Conservation (phyloP, 306 rosid species). For the Cyclanthera cordifolia region DNA sequence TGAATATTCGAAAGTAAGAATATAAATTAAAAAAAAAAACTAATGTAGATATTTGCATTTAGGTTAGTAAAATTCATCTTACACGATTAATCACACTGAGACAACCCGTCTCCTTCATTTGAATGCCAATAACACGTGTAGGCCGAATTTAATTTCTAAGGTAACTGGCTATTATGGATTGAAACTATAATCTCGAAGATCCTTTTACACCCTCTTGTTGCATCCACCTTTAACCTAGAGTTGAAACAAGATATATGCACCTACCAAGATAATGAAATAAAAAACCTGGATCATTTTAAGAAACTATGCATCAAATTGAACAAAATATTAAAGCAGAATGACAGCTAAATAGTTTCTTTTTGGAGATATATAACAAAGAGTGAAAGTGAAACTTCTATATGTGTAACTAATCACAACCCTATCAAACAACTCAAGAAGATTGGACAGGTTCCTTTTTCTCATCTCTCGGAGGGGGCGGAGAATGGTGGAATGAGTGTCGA, state of each 20-base stretch:
- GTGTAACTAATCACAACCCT: neutral
- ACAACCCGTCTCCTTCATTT: too few relatives aligned
- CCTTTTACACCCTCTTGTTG: too few relatives aligned
- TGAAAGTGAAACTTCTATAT: neutral
- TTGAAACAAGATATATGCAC: neutral
- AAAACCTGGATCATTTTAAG: neutral
- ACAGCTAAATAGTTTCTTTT: neutral
- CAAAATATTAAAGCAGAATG: conserved; percentile 3
- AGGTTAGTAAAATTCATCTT: too few relatives aligned
- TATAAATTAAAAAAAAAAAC: too few relatives aligned
- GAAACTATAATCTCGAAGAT: too few relatives aligned
- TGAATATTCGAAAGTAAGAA: too few relatives aligned
- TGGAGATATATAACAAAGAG: neutral
- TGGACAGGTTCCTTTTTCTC: neutral
- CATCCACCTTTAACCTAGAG: neutral
- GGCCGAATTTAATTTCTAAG: too few relatives aligned
- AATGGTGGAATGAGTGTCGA: neutral
- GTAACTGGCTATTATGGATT: too few relatives aligned
- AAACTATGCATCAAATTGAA: neutral
- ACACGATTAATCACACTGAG: too few relatives aligned
- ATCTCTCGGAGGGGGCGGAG: neutral
- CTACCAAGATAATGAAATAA: neutral
- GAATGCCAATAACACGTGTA: too few relatives aligned
- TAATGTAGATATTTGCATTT: too few relatives aligned
- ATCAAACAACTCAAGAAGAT: neutral